Conservation (phyloP, 164 flowering plant genomes). For the Echeveria elegans region DNA sequence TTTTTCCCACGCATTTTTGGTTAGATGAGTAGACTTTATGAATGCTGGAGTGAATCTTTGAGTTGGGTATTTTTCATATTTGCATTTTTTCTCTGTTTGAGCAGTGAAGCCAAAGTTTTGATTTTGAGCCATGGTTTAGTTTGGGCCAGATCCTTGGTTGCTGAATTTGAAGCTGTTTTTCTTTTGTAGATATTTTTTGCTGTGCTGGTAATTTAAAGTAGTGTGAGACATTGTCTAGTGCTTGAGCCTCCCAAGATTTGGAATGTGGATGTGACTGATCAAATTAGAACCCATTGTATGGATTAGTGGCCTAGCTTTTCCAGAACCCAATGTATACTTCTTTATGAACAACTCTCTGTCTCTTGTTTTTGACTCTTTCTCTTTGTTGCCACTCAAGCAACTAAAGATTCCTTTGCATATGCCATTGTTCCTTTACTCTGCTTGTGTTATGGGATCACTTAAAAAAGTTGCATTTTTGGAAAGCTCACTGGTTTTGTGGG, state of each 20-base stretch:
- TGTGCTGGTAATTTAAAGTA: too few species aligned
- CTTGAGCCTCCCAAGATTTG: background rate
- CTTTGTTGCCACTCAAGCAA: background rate
- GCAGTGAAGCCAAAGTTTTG: background rate
- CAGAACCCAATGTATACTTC: background rate
- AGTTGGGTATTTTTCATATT: background rate
- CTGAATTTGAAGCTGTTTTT: too few species aligned
- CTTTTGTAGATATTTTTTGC: too few species aligned
- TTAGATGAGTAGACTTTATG: background rate
- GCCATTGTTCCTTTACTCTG: background rate
- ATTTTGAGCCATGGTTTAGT: background rate
- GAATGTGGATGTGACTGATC: too few species aligned
- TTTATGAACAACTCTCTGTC: background rate
- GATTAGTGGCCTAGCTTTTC: background rate
- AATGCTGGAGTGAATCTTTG: background rate
- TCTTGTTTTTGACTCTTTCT: background rate
- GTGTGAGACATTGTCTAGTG: background rate
- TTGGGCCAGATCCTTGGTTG: background rate
- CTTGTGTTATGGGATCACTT: background rate
- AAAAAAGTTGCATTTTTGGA: background rate
- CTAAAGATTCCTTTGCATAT: background rate
- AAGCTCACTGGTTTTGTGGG: background rate
- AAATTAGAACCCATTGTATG: background rate
- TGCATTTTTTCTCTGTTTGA: background rate
- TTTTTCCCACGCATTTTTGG: too few species aligned